A percentile compares a stretch with the other conserved stretches of the same genome.
phyloP scores from a whole-genome alignment of 495 filamentous ascomycete species.

The Copromyces sp. region DNA sequence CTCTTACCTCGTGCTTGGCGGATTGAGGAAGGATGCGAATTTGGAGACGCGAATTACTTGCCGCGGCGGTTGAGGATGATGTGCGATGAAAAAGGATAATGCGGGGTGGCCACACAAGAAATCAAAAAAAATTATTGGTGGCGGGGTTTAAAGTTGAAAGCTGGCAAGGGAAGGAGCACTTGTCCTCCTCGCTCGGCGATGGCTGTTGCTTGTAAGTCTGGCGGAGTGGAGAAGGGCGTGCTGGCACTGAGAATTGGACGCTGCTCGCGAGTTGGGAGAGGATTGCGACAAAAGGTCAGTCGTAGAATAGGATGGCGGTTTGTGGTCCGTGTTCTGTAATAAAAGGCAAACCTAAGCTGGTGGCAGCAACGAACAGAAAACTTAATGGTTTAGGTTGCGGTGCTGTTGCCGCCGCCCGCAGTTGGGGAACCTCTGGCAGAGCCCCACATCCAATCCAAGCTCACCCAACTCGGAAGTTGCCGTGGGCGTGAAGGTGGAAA shows the following conservation, averaged over 20 bases:
- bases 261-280: neutral
- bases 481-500: neutral
- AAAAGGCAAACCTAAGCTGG: neutral
- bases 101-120: neutral
- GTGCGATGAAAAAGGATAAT: neutral
- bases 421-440: neutral
- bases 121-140: neutral
- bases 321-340: neutral
- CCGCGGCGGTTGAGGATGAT: neutral
- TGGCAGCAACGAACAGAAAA: neutral
- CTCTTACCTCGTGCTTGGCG: neutral
- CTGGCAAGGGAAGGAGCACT: neutral
- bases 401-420: neutral
- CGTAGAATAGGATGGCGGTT: neutral
- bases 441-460: neutral
- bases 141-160: neutral
- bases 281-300: neutral
- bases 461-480: neutral
- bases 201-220: neutral
- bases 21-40: neutral
- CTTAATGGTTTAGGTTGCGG: neutral
- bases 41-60: neutral
- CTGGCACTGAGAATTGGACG: neutral
- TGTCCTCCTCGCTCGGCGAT: neutral
- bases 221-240: neutral